Percentiles rank a stretch among this genome's conserved stretches.
Conservation (phyloP, 805 yeast species). For the Pichia sporocuriosa region DNA sequence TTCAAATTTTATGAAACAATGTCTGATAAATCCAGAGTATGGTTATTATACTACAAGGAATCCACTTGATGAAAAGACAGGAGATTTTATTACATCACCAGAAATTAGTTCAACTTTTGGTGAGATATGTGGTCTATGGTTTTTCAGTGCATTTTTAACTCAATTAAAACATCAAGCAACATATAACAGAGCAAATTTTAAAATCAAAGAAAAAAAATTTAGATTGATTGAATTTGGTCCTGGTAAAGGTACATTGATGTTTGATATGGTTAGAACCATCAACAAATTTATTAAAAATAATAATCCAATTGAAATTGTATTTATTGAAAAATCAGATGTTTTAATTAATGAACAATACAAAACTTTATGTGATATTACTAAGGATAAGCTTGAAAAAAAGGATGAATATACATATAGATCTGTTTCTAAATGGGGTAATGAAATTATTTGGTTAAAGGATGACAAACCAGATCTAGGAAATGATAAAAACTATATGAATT, state of each 20-base stretch:
- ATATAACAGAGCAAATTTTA: slow-evolving; percentile 16
- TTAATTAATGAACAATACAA: slow-evolving; percentile 51
- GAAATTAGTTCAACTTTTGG: slow-evolving; percentile 86
- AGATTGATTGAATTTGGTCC: slow-evolving; percentile 77
- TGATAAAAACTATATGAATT: slow-evolving; percentile 38
- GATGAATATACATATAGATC: slow-evolving; percentile 34
- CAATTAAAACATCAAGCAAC: slow-evolving; percentile 43
- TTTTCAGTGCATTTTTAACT: slow-evolving; percentile 46
- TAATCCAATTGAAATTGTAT: slow-evolving; percentile 38
- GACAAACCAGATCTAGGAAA: slow-evolving; percentile 43
- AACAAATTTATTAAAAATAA: slow-evolving; percentile 32
- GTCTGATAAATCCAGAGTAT: slow-evolving; percentile 66
- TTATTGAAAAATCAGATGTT: slow-evolving; percentile 69
- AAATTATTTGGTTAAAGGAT: slow-evolving; percentile 47
- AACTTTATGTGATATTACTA: slow-evolving; percentile 36
- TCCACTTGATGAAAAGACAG: slow-evolving; percentile 45
- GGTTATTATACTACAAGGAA: slow-evolving; percentile 78
- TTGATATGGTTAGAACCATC: slow-evolving; percentile 49
- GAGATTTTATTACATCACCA: slow-evolving; percentile 82
- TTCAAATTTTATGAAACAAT: slow-evolving; percentile 72
- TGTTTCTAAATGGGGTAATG: slow-evolving; percentile 44
- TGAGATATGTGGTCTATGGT: slow-evolving; percentile 76
- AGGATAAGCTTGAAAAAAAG: slow-evolving; percentile 13
- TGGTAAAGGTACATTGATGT: slow-evolving; percentile 74
- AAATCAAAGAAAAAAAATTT: slow-evolving; percentile 28